Evolutionary conservation across 352 stramenopile species (phyloP).

Genomic region (Globisporangium alternatum): DNA sequence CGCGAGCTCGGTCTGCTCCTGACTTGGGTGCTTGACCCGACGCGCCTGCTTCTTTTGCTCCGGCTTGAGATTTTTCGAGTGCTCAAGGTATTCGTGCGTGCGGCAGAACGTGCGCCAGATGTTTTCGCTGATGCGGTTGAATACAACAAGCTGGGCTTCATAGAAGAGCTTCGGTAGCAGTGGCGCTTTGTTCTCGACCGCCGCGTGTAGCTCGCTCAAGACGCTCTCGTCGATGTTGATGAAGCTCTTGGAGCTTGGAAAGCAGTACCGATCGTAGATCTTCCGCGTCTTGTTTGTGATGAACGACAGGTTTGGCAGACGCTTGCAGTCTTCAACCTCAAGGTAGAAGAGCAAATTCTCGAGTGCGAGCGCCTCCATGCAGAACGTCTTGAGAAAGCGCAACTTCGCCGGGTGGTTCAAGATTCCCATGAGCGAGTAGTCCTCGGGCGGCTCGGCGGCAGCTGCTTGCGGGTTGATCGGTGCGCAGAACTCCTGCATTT

Average conservation of each 20-base stretch:
- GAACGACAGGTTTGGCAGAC: conserved; percentile 76
- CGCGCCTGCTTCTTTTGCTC: conserved; percentile 11
- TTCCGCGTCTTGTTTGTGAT: conserved; percentile 74
- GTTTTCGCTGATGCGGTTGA: conserved; percentile 62
- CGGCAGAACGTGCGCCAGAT: conserved; percentile 69
- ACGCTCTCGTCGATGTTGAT: conserved; percentile 33
- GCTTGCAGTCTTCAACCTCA: conserved; percentile 84
- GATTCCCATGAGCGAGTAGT: conserved; percentile 59
- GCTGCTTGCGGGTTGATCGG: conserved; percentile 21
- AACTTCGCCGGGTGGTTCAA: conserved; percentile 73
- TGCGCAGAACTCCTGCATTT: conserved; percentile 75
- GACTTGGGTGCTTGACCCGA: conserved; percentile 7
- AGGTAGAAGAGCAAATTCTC: conserved; percentile 86
- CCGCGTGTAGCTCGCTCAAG: conserved; percentile 45
- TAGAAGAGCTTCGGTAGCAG: conserved; percentile 72
- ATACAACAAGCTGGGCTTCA: conserved; percentile 53
- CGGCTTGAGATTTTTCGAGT: conserved; percentile 40
- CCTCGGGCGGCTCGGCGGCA: conserved; percentile 28
- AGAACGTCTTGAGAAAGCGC: conserved; percentile 85
- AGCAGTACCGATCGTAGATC: conserved; percentile 80
- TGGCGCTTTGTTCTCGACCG: conserved; percentile 38
- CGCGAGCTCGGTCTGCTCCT: conserved; percentile 43
- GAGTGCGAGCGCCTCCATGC: conserved; percentile 74
- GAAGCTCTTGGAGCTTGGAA: conserved; percentile 39
- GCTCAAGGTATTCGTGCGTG: conserved; percentile 68